Conservation (phyloP, 805 yeast species). For the Sugiyamaella marilandica region DNA sequence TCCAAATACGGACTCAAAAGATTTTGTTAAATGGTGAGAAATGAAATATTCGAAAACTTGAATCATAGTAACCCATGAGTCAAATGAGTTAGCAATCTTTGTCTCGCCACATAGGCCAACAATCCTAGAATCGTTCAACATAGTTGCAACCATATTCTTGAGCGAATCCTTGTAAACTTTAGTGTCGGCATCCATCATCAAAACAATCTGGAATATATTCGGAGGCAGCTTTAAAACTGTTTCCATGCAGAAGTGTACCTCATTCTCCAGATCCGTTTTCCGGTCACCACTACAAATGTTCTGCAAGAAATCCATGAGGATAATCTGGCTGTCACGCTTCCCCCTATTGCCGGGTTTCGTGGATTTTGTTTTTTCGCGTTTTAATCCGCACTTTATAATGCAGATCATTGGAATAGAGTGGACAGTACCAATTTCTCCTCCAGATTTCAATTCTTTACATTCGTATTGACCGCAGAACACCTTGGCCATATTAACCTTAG, state of each 20-base stretch:
- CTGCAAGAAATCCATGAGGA: constrained; percentile 85
- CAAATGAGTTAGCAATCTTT: constrained; percentile 75
- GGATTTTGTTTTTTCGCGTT: constrained; percentile 57
- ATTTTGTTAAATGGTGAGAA: constrained; percentile 91
- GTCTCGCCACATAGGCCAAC: constrained; percentile 98
- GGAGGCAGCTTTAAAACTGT: constrained; percentile 81
- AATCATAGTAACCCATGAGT: constrained; percentile 86
- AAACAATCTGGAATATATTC: constrained; percentile 69
- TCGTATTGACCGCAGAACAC: constrained; percentile 80
- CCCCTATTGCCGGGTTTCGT: constrained; percentile 87
- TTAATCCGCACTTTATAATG: constrained; percentile 81
- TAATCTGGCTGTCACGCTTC: constrained; percentile 89
- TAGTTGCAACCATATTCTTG: constrained; percentile 85
- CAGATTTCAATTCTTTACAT: constrained; percentile 55
- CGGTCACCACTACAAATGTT: constrained; percentile 86
- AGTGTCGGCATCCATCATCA: constrained; percentile 96
- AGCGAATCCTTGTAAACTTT: constrained; percentile 80
- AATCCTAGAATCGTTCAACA: constrained; percentile 77
- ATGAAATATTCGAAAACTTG: constrained; percentile 92
- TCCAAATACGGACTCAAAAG: constrained; percentile 92
- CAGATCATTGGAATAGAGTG: constrained; percentile 67
- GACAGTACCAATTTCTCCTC: constrained; percentile 31
- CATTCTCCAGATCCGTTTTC: constrained; percentile 87
- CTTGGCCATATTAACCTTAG: constrained; percentile 84
- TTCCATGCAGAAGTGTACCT: constrained; percentile 70